Evolutionary conservation across 2,329 filamentous ascomycete species (phyloP).

Genomic region (Colletotrichum agaves): DNA sequence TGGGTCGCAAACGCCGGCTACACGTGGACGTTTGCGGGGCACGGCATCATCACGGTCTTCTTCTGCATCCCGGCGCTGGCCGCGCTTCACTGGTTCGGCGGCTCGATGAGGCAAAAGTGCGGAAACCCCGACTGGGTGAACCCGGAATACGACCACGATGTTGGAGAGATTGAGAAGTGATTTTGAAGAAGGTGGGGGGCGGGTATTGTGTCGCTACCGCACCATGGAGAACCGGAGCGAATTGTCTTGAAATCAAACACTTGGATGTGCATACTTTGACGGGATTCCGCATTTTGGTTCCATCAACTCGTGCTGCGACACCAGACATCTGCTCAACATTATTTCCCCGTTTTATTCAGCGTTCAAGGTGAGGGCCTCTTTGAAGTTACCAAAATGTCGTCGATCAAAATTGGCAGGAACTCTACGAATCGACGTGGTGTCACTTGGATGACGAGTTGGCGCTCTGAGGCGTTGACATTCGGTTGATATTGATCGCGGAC

Average conservation of each 20-base stretch:
- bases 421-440: conserved; percentile 2
- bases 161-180: conserved; percentile 5
- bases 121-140: conserved; percentile 58
- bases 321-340: too few relatives aligned
- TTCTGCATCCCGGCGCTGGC: conserved; percentile 51
- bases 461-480: background rate
- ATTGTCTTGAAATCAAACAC: too few relatives aligned
- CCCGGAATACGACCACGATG: conserved; percentile 49
- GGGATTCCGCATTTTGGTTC: too few relatives aligned
- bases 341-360: too few relatives aligned
- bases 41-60: conserved; percentile 57
- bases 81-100: conserved; percentile 53
- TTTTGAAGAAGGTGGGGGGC: too few relatives aligned
- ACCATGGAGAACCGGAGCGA: too few relatives aligned
- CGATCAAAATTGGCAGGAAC: background rate
- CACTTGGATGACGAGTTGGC: background rate
- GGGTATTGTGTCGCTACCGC: too few relatives aligned
- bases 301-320: too few relatives aligned
- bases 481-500: background rate
- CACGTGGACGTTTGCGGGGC: conserved; percentile 61
- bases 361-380: too few relatives aligned
- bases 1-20: conserved; percentile 59
- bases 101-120: conserved; percentile 47
- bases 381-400: background rate
- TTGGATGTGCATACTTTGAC: too few relatives aligned